Evolutionary conservation across 371 early-diverging fungal genomes (phyloP).

Genomic region (Haplosporangium sp.): DNA sequence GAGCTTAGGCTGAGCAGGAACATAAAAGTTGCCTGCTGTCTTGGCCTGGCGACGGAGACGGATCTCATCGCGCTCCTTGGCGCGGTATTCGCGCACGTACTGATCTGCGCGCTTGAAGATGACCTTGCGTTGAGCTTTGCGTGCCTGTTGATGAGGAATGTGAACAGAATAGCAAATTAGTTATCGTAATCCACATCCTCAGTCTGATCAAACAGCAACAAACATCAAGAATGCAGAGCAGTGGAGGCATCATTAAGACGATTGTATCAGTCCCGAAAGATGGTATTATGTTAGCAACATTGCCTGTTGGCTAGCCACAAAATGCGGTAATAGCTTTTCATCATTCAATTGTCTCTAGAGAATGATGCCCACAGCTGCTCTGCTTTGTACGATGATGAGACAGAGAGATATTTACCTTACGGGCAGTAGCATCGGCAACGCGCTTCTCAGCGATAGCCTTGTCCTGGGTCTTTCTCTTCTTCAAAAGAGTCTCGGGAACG

Average conservation of each 20-base stretch:
- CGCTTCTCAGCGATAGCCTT: conserved; percentile 85
- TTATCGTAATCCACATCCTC: neutral
- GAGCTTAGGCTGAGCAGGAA: conserved; percentile 97
- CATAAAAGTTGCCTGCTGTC: conserved; percentile 92
- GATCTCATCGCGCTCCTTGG: conserved; percentile 89
- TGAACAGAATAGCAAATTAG: neutral
- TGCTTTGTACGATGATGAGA: neutral
- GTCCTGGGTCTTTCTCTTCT: conserved; percentile 94
- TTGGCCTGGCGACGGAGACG: conserved; percentile 94
- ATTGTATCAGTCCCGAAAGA: conserved; percentile 87
- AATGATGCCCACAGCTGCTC: conserved; percentile 8
- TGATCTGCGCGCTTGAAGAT: conserved; percentile 98
- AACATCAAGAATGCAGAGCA: conserved; percentile 44
- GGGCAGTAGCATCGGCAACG: conserved; percentile 71
- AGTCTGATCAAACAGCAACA: conserved; percentile 58
- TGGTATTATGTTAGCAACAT: conserved; percentile 80
- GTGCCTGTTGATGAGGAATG: conserved; percentile 64
- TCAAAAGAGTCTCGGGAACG: conserved; percentile 96
- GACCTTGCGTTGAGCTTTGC: conserved; percentile 86
- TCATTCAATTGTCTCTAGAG: conserved; percentile 58
- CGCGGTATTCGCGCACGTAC: conserved; percentile 95
- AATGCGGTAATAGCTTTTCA: conserved; percentile 60
- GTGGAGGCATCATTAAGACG: conserved; percentile 12
- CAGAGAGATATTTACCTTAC: conserved; percentile 68
- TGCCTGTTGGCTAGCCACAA: conserved; percentile 65